Evolutionary conservation across 1,139 yeast genomes (phyloP).

Genomic region (Lodderomyces elongisporus): DNA sequence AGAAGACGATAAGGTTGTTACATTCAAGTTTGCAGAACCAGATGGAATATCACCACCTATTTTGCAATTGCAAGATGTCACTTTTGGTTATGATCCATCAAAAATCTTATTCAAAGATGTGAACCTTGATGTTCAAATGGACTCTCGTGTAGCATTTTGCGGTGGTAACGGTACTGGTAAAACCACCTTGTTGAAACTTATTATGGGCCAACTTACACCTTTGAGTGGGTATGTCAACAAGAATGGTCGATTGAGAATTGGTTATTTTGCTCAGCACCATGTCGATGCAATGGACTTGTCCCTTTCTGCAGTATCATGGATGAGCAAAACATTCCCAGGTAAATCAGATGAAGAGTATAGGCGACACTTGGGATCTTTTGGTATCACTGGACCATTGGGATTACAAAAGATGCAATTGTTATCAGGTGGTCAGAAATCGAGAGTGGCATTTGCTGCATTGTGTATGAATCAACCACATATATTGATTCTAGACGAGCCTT

Average conservation of each 20-base stretch:
- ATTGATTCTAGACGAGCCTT: slow-evolving; percentile 92
- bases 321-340: slow-evolving; percentile 87
- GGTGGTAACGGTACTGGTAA: slow-evolving; percentile 99
- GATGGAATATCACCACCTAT: slow-evolving; percentile 92
- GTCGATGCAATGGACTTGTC: slow-evolving; percentile 94
- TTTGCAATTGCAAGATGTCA: slow-evolving; percentile 77
- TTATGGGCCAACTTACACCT: slow-evolving; percentile 76
- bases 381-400: slow-evolving; percentile 92
- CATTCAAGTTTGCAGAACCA: slow-evolving; percentile 93
- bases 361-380: slow-evolving; percentile 93
- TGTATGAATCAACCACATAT: slow-evolving; percentile 92
- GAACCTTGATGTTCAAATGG: slow-evolving; percentile 86
- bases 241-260: slow-evolving; percentile 85
- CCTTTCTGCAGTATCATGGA: slow-evolving; percentile 90
- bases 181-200: slow-evolving; percentile 81
- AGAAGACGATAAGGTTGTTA: slow-evolving; percentile 80
- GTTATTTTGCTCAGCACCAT: slow-evolving; percentile 99
- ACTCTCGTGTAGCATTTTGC: slow-evolving; percentile 90
- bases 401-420: slow-evolving; percentile 83
- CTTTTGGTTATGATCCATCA: slow-evolving; percentile 73
- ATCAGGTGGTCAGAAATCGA: slow-evolving; percentile 97
- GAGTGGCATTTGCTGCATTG: slow-evolving; percentile 96
- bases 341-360: slow-evolving; percentile 95
- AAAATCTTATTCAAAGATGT: slow-evolving; percentile 66
- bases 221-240: slow-evolving; percentile 67